Percentiles rank a stretch among this genome's conserved stretches.
Evolutionary conservation across 2,329 filamentous ascomycete genomes (phyloP).

Genomic region (Emergomyces africanus): DNA sequence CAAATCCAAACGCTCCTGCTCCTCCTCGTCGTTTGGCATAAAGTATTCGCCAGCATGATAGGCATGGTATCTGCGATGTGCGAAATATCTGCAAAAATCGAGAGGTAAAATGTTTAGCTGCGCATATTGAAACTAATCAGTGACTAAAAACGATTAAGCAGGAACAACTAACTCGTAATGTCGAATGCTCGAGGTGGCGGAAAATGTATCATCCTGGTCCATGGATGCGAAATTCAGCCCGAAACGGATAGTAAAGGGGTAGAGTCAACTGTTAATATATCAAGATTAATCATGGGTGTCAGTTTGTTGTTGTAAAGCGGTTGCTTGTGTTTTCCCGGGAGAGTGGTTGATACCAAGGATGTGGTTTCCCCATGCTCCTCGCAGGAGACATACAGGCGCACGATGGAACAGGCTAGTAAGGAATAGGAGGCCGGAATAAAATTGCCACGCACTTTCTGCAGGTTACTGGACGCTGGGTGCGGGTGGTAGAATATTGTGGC

Average conservation of each 20-base stretch:
- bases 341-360: neutral
- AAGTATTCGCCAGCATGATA: conserved; percentile 31
- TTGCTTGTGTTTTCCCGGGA: neutral
- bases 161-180: conserved; percentile 1
- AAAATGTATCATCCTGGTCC: conserved; percentile 5
- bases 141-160: neutral
- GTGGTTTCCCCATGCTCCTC: conserved; percentile 1
- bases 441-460: neutral
- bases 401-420: neutral
- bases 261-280: neutral
- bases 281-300: neutral
- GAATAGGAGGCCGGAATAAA: neutral
- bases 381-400: neutral
- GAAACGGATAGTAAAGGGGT: neutral
- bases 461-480: neutral
- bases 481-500: neutral
- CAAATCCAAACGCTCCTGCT: conserved; percentile 30
- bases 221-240: neutral
- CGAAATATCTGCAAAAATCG: neutral
- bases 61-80: conserved; percentile 23
- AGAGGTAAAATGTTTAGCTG: neutral
- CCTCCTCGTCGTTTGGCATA: conserved; percentile 32
- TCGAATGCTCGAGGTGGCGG: conserved; percentile 1
- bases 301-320: neutral
- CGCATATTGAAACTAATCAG: neutral